Percentiles rank a stretch among this genome's conserved stretches.
phyloP scores from a whole-genome alignment of 495 filamentous ascomycete species.

The Halenospora varia region DNA sequence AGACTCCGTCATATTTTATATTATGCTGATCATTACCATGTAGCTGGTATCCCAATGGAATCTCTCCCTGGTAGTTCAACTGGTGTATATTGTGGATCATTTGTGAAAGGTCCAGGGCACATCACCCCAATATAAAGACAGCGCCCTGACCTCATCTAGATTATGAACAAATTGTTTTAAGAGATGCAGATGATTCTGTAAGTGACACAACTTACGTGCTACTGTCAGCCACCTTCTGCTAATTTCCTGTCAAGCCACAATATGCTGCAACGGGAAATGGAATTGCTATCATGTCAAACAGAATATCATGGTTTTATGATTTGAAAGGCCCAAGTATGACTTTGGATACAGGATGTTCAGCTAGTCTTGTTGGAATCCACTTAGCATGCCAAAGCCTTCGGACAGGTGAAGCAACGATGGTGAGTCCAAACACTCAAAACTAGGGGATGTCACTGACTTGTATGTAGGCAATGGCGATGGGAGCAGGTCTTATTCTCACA shows the following conservation, averaged over 20 bases:
- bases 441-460: neutral
- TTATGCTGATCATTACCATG: neutral
- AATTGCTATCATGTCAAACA: conserved; percentile 43
- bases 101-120: conserved; percentile 15
- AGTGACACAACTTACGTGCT: too few relatives aligned
- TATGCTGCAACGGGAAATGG: conserved; percentile 28
- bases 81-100: conserved; percentile 38
- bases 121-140: neutral
- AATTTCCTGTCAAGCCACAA: neutral
- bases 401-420: conserved; percentile 39
- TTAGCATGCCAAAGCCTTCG: conserved; percentile 44
- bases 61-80: conserved; percentile 32
- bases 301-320: conserved; percentile 46
- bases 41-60: conserved; percentile 32
- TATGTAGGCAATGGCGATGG: conserved; percentile 4
- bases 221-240: neutral
- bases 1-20: neutral
- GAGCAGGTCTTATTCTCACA: neutral
- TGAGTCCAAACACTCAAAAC: conserved; percentile 21
- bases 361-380: conserved; percentile 47
- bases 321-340: conserved; percentile 44
- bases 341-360: conserved; percentile 50
- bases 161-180: neutral
- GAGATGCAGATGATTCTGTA: neutral
- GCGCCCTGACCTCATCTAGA: neutral